phyloP scores from a whole-genome alignment of 192 early-diverging fungal genomes.

The Coemansia sp. region DNA sequence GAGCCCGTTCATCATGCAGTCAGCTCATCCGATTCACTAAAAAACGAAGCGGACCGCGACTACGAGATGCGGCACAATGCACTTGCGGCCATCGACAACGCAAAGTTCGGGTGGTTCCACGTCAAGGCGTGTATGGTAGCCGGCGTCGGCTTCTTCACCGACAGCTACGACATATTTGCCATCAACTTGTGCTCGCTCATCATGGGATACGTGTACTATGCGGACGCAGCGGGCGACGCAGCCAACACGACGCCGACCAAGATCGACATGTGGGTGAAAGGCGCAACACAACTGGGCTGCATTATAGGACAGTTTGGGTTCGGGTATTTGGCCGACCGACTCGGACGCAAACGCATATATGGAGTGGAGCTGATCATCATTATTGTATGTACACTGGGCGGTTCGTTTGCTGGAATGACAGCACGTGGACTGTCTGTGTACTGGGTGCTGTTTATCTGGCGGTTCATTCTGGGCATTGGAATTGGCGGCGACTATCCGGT shows the following conservation, averaged over 20 bases:
- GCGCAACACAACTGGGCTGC: constrained; percentile 84
- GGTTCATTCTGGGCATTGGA: constrained; percentile 89
- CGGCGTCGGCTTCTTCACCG: constrained; percentile 86
- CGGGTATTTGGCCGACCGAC: constrained; percentile 83
- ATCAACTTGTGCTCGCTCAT: constrained; percentile 92
- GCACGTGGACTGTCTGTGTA: constrained; percentile 68
- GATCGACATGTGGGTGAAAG: constrained; percentile 85
- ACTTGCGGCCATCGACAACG: constrained; percentile 58
- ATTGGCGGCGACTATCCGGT: constrained; percentile 96
- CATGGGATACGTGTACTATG: constrained; percentile 70
- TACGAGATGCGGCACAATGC: constrained; percentile 26
- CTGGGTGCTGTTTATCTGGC: constrained; percentile 81
- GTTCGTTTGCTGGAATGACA: constrained; percentile 68
- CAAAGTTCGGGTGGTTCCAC: constrained; percentile 76
- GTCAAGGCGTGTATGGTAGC: constrained; percentile 71
- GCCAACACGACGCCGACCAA: constrained; percentile 61
- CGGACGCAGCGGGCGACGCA: constrained; percentile 30
- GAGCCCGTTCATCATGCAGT: not conserved
- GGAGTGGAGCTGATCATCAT: constrained; percentile 88
- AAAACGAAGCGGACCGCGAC: constrained; percentile 6
- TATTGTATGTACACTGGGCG: constrained; percentile 81
- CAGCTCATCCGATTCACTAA: not conserved
- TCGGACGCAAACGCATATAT: constrained; percentile 89
- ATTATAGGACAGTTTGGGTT: constrained; percentile 89
- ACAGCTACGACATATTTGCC: constrained; percentile 95